A percentile compares a stretch with the other conserved stretches of the same genome.
phyloP scores from a whole-genome alignment of 139 green algal genomes.

The Tetratostichococcus sp. region DNA sequence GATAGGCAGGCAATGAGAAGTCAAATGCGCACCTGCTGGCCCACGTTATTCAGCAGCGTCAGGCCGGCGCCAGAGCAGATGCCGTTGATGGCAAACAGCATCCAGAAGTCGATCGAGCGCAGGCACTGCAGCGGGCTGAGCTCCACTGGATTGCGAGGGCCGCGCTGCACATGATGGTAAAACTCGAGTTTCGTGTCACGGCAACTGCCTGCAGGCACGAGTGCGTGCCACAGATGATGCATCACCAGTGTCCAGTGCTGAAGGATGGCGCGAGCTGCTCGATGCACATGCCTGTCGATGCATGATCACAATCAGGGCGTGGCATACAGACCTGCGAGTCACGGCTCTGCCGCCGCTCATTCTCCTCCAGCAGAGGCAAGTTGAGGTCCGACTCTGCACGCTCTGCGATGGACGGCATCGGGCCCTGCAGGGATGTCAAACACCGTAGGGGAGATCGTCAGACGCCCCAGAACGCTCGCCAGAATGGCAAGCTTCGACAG shows the following conservation, averaged over 20 bases:
- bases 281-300: too few species aligned
- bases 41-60: slow-evolving; percentile 76
- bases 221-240: too few species aligned
- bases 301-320: too few species aligned
- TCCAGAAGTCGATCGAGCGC: slow-evolving; percentile 52
- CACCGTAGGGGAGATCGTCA: too few species aligned
- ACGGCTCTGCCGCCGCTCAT: neutral
- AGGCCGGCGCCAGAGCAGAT: slow-evolving; percentile 57
- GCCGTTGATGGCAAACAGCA: slow-evolving; percentile 43
- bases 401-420: neutral
- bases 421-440: neutral
- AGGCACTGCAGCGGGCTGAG: slow-evolving; percentile 25
- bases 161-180: neutral
- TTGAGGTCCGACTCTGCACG: neutral
- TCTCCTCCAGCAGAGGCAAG: neutral
- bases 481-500: too few species aligned
- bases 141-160: slow-evolving; percentile 8
- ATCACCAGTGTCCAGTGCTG: too few species aligned
- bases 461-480: too few species aligned
- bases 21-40: slow-evolving; percentile 57
- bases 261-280: too few species aligned
- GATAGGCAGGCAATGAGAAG: too few species aligned
- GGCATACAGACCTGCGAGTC: neutral
- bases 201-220: too few species aligned
- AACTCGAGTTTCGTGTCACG: too few species aligned